These are phyloP conservation scores for Pythium aphanidermatum DNA, from an alignment of 352 stramenopile species.

Conservation along the genomic window DNA sequence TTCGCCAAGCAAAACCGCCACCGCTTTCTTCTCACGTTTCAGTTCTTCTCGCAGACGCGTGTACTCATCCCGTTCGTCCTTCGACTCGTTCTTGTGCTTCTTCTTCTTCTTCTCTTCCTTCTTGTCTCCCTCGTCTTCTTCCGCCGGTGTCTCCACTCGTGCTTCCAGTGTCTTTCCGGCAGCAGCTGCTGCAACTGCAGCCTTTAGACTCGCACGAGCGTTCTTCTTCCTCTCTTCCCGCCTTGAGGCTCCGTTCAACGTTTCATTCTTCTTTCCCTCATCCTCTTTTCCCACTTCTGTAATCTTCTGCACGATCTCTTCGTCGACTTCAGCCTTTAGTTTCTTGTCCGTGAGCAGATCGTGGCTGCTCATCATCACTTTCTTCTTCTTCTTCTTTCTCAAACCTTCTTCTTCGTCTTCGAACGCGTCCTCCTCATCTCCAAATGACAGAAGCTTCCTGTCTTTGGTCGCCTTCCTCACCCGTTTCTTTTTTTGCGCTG, in stretches of 20 bases:
- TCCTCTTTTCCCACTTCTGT: conserved; percentile 23
- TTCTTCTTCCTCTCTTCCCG: conserved; percentile 39
- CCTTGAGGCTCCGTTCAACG: conserved; percentile 7
- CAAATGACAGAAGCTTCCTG: conserved; percentile 94
- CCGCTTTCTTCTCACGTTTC: conserved; percentile 53
- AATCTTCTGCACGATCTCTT: conserved; percentile 46
- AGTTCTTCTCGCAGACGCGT: conserved; percentile 60
- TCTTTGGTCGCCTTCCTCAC: conserved; percentile 87
- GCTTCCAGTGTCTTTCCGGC: conserved; percentile 1
- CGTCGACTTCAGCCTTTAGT: conserved; percentile 57
- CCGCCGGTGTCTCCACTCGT: background rate
- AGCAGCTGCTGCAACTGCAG: conserved; percentile 33
- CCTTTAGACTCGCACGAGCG: conserved; percentile 32
- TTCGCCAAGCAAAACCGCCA: conserved; percentile 41
- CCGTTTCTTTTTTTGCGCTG: conserved; percentile 12
- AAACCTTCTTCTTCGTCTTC: conserved; percentile 33
- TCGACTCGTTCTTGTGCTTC: conserved; percentile 13
- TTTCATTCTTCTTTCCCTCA: conserved; percentile 7
- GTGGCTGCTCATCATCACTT: conserved; percentile 68
- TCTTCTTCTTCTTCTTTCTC: conserved; percentile 43
- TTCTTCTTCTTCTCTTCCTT: conserved; percentile 21
- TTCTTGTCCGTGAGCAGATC: conserved; percentile 60
- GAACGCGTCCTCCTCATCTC: conserved; percentile 82
- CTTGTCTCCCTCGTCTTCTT: conserved; percentile 4
- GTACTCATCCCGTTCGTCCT: conserved; percentile 53